Percentiles rank a stretch among this genome's conserved stretches.
phyloP scores from a whole-genome alignment of 345 rosid genomes.

The Diplotaxis tenuifolia region DNA sequence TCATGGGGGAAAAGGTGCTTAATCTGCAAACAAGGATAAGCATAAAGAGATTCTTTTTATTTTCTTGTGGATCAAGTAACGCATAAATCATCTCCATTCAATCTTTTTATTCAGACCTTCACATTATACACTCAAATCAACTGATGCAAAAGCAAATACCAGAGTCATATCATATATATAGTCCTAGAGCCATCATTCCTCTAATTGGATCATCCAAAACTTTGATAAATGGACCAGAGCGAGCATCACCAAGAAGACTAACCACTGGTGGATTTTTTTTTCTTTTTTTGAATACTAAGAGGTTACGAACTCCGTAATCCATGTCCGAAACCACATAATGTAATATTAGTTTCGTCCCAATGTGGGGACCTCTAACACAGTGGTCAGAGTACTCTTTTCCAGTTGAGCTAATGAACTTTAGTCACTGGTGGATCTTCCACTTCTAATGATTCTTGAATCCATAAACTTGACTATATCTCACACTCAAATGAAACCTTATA shows the following conservation, averaged over 20 bases:
- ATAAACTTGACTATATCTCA: too few relatives aligned
- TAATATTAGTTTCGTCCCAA: too few relatives aligned
- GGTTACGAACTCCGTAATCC: too few relatives aligned
- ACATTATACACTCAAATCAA: background rate
- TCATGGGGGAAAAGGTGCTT: conserved; percentile 1
- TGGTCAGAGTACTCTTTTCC: too few relatives aligned
- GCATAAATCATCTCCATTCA: conserved; percentile 1
- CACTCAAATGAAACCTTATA: too few relatives aligned
- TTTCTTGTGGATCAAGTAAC: conserved; percentile 13
- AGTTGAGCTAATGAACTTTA: too few relatives aligned
- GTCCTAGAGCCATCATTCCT: background rate
- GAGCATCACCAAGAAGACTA: too few relatives aligned
- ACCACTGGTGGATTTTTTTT: too few relatives aligned
- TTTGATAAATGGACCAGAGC: background rate
- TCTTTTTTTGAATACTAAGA: too few relatives aligned
- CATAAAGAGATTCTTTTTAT: background rate
- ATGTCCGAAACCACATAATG: too few relatives aligned
- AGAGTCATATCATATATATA: background rate
- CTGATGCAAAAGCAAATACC: background rate
- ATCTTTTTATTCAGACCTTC: background rate
- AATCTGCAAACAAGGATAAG: conserved; percentile 9
- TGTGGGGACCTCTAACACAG: too few relatives aligned
- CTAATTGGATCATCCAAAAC: background rate
- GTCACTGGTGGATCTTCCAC: background rate
- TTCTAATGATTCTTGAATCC: too few relatives aligned